phyloP scores from a whole-genome alignment of 306 rosid genomes.

The Lagenaria siceraria region DNA sequence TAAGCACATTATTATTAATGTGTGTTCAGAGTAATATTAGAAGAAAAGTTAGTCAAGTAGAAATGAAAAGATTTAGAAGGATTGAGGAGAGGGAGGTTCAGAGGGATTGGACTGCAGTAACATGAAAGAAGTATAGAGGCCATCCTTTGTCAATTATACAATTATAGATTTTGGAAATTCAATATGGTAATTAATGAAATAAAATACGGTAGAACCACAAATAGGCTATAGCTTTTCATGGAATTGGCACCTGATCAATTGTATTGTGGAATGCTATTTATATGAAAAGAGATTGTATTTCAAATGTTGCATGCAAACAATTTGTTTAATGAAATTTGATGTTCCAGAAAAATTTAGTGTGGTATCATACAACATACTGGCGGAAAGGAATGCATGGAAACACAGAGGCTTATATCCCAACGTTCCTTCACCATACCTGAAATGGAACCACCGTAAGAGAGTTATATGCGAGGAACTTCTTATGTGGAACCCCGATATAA shows the following conservation, averaged over 20 bases:
- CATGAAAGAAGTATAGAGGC: not conserved
- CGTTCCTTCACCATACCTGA: slow-evolving; percentile 45
- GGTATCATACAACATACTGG: slow-evolving; percentile 70
- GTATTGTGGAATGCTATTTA: not conserved
- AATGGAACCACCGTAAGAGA: slow-evolving; percentile 50
- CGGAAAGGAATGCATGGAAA: slow-evolving; percentile 45
- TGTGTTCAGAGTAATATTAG: not conserved
- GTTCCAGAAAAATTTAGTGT: slow-evolving; percentile 51
- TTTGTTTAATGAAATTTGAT: not conserved
- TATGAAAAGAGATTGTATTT: not conserved
- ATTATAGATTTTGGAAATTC: not conserved
- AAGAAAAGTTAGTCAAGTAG: not conserved
- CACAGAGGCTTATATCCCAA: slow-evolving; percentile 58
- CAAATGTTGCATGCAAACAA: not conserved
- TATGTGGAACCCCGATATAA: slow-evolving; percentile 50
- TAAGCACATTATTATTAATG: not conserved
- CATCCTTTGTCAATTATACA: not conserved
- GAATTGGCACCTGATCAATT: not conserved
- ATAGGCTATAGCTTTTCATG: not conserved
- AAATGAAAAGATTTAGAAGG: not conserved
- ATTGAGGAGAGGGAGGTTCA: not conserved
- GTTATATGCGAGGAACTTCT: slow-evolving; percentile 56
- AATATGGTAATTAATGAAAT: not conserved
- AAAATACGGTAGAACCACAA: not conserved
- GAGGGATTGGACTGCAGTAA: not conserved